phyloP scores from a whole-genome alignment of 306 rosid genomes.

The Biancaea sappan region DNA sequence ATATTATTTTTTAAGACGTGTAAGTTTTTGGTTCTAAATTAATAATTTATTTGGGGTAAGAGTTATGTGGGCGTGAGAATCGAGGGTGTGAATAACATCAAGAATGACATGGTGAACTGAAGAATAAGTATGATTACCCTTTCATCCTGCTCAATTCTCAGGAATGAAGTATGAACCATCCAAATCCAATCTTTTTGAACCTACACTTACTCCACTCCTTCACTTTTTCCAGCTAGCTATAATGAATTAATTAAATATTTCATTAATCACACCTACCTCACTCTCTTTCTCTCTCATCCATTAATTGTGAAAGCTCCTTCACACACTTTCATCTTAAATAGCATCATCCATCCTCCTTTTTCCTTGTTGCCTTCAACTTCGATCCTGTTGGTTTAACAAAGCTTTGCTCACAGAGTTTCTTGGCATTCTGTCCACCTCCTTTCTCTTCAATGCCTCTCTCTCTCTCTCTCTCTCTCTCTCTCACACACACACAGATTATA shows the following conservation, averaged over 20 bases:
- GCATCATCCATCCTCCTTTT: no score
- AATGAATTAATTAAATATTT: neutral
- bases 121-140: neutral
- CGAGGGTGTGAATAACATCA: neutral
- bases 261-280: neutral
- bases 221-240: neutral
- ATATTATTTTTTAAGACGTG: no score
- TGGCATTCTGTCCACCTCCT: constrained; percentile 99
- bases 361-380: neutral
- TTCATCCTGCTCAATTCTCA: neutral
- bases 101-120: neutral
- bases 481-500: neutral
- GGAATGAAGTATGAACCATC: neutral
- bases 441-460: neutral
- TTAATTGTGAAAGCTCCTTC: no score
- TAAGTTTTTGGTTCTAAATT: no score
- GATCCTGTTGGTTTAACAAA: constrained; percentile 59
- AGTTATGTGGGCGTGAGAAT: no score
- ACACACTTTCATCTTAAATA: no score
- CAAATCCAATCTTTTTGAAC: neutral
- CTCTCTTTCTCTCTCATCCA: no score
- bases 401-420: constrained; percentile 67
- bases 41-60: no score
- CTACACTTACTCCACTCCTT: neutral
- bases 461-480: no score